Conservation (phyloP, 305 asterid species). For the Solanum hybrid region DNA sequence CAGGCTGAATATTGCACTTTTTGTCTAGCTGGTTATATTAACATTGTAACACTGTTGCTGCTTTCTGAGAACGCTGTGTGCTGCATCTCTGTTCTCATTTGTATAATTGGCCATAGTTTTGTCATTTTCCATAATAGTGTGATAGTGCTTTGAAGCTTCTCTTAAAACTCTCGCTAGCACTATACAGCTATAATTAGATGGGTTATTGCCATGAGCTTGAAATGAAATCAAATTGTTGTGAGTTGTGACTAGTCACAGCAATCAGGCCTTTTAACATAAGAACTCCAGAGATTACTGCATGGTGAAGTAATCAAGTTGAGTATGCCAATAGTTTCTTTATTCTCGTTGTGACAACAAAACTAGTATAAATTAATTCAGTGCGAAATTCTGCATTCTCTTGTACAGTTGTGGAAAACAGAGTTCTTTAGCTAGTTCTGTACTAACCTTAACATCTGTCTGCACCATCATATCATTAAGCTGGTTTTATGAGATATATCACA, state of each 20-base stretch:
- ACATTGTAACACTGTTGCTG: neutral
- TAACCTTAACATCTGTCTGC: neutral
- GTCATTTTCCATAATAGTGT: neutral
- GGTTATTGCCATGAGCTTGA: neutral
- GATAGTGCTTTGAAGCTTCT: neutral
- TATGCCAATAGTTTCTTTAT: neutral
- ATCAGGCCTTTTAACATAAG: neutral
- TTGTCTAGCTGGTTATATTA: neutral
- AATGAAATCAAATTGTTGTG: neutral
- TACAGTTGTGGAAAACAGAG: neutral
- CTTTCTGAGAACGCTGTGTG: neutral
- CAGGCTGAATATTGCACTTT: neutral
- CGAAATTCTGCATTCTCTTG: neutral
- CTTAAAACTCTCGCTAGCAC: neutral
- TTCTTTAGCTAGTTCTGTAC: neutral
- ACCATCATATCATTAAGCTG: neutral
- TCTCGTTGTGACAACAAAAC: neutral
- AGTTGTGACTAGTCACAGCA: neutral
- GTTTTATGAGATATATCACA: neutral
- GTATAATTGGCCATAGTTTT: neutral
- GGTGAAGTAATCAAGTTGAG: neutral
- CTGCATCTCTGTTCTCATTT: neutral
- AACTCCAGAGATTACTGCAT: neutral
- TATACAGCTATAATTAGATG: neutral
- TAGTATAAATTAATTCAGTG: neutral